These are phyloP conservation scores for Saururus chinensis DNA, from an alignment of 164 flowering plant species.

Conservation along the genomic window DNA sequence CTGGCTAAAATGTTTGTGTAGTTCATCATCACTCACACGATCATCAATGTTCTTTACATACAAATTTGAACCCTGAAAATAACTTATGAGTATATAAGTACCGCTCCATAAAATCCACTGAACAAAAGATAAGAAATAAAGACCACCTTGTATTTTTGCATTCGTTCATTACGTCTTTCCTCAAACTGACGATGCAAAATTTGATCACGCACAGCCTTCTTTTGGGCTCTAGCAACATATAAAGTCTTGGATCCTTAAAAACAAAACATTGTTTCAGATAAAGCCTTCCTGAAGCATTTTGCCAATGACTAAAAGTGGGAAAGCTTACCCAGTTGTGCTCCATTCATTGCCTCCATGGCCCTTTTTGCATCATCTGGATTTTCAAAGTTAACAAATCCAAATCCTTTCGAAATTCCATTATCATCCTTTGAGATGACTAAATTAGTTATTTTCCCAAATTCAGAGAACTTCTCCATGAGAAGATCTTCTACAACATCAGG, in stretches of 20 bases:
- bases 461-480: constrained; percentile 50
- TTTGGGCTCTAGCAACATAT: constrained; percentile 87
- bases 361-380: constrained; percentile 57
- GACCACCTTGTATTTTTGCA: constrained; percentile 50
- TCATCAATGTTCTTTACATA: constrained; percentile 83
- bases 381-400: constrained; percentile 87
- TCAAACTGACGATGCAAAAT: constrained; percentile 55
- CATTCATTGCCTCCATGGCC: constrained; percentile 69
- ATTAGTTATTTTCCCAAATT: constrained; percentile 63
- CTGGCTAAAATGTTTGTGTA: constrained; percentile 52
- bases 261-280: background rate
- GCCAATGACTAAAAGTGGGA: background rate
- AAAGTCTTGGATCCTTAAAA: constrained; percentile 55
- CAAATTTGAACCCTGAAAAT: constrained; percentile 57
- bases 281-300: background rate
- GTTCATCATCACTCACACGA: constrained; percentile 49
- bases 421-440: constrained; percentile 46
- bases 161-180: constrained; percentile 59
- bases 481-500: constrained; percentile 45
- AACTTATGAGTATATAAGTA: background rate
- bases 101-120: background rate
- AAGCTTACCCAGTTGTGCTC: constrained; percentile 47
- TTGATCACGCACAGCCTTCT: constrained; percentile 66
- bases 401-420: constrained; percentile 64
- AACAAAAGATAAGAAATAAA: background rate